These are phyloP conservation scores for Sclerotinia trifoliorum DNA, from an alignment of 2,329 filamentous ascomycete genomes.

Conservation along the genomic window DNA sequence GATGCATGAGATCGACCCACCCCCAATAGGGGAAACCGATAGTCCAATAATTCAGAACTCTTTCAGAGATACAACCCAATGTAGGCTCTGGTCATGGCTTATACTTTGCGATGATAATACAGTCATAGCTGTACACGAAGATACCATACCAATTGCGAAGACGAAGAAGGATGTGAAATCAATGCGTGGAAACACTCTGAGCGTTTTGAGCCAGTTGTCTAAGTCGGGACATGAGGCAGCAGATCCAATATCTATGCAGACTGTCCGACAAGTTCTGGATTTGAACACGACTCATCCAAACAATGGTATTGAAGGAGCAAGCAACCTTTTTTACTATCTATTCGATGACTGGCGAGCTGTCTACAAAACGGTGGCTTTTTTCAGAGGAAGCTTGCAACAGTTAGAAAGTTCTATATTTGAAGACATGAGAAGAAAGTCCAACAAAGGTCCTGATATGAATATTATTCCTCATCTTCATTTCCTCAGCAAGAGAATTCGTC, in stretches of 20 bases:
- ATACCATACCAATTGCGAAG: conserved; percentile 42
- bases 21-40: conserved; percentile 29
- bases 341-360: conserved; percentile 66
- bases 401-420: conserved; percentile 41
- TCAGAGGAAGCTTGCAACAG: conserved; percentile 48
- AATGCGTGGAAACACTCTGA: conserved; percentile 56
- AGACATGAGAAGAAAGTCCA: conserved; percentile 40
- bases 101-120: conserved; percentile 67
- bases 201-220: conserved; percentile 61
- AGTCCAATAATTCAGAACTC: conserved; percentile 37
- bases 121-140: conserved; percentile 68
- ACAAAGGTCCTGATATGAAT: conserved; percentile 46
- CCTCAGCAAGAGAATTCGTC: conserved; percentile 59
- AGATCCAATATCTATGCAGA: conserved; percentile 37
- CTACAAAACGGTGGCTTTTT: conserved; percentile 52
- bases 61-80: conserved; percentile 41
- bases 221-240: conserved; percentile 45
- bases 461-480: conserved; percentile 59
- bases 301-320: conserved; percentile 51
- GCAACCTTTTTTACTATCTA: conserved; percentile 63
- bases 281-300: conserved; percentile 36
- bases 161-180: conserved; percentile 32
- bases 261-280: conserved; percentile 35
- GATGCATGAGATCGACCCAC: conserved; percentile 46
- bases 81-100: conserved; percentile 69